Conservation (phyloP, 352 stramenopile species). For the Plasmopara viticola region DNA sequence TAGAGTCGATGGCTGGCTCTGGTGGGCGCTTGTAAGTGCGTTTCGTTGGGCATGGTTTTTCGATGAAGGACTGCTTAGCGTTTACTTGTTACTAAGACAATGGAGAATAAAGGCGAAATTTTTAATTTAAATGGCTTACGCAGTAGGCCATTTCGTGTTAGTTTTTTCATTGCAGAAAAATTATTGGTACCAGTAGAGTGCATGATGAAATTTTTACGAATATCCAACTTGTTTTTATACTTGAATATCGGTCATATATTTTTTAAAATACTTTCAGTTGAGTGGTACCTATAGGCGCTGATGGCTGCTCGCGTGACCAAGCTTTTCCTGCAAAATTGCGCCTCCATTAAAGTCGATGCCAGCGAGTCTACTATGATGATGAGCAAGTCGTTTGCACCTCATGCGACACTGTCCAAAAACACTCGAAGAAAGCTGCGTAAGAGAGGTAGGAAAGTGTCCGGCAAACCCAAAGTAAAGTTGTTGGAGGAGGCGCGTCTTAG, state of each 20-base stretch:
- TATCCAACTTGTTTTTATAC: too few species aligned
- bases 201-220: too few species aligned
- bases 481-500: conserved; percentile 48
- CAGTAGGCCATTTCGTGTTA: too few species aligned
- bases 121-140: conserved; percentile 17
- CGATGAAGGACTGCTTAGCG: conserved; percentile 16
- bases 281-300: not conserved
- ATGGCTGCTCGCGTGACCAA: conserved; percentile 69
- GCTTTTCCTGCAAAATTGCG: conserved; percentile 63
- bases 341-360: conserved; percentile 13
- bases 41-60: conserved; percentile 37
- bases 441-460: conserved; percentile 22
- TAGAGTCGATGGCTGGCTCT: conserved; percentile 81
- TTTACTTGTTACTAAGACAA: conserved; percentile 55
- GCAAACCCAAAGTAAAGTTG: conserved; percentile 36
- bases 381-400: not conserved
- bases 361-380: conserved; percentile 14
- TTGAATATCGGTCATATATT: too few species aligned
- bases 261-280: too few species aligned
- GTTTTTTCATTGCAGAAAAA: too few species aligned
- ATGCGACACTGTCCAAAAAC: conserved; percentile 14
- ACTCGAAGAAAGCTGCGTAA: conserved; percentile 20
- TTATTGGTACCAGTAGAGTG: too few species aligned
- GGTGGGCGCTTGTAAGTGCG: conserved; percentile 84
- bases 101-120: conserved; percentile 86